A percentile compares a stretch with the other conserved stretches of the same genome.
phyloP scores from a whole-genome alignment of 2,329 filamentous ascomycete genomes.

The Cytospora leucostoma region DNA sequence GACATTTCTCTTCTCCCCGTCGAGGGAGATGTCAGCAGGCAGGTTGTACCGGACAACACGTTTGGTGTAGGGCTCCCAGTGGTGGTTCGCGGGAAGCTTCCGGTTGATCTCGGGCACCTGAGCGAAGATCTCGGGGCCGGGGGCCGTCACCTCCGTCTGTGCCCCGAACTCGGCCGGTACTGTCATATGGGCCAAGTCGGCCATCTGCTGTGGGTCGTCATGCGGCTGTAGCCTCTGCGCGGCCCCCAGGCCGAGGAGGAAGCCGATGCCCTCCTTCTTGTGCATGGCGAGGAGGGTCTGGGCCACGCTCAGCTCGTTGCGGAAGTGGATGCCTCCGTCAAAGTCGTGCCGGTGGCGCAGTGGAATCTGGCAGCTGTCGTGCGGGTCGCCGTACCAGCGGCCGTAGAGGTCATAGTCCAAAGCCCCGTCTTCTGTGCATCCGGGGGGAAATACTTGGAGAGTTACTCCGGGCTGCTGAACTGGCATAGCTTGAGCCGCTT shows the following conservation, averaged over 20 bases:
- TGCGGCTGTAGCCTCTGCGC: background rate
- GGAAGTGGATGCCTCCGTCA: constrained; percentile 20
- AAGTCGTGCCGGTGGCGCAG: constrained; percentile 22
- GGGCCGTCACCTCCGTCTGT: background rate
- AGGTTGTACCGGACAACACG: background rate
- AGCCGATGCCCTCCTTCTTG: background rate
- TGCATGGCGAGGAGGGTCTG: constrained; percentile 1
- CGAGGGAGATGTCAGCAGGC: background rate
- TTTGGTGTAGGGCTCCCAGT: constrained; percentile 14
- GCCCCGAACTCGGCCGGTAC: background rate
- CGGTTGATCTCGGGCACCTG: constrained; percentile 31
- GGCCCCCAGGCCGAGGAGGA: constrained; percentile 16
- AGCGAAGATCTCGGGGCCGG: constrained; percentile 1
- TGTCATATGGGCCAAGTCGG: background rate
- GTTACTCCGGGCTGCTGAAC: background rate
- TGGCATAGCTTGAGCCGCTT: too few species aligned
- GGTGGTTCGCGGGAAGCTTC: constrained; percentile 15
- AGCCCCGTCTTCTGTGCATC: background rate
- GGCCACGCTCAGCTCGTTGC: background rate
- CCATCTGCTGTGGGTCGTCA: background rate
- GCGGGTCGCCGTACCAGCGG: constrained; percentile 17
- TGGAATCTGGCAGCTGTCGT: constrained; percentile 17
- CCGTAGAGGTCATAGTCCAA: background rate
- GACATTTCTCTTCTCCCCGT: background rate
- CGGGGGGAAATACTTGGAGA: background rate